A percentile compares a stretch with the other conserved stretches of the same genome.
phyloP scores from a whole-genome alignment of 208 protist genomes.

The Crithidia thermophila region DNA sequence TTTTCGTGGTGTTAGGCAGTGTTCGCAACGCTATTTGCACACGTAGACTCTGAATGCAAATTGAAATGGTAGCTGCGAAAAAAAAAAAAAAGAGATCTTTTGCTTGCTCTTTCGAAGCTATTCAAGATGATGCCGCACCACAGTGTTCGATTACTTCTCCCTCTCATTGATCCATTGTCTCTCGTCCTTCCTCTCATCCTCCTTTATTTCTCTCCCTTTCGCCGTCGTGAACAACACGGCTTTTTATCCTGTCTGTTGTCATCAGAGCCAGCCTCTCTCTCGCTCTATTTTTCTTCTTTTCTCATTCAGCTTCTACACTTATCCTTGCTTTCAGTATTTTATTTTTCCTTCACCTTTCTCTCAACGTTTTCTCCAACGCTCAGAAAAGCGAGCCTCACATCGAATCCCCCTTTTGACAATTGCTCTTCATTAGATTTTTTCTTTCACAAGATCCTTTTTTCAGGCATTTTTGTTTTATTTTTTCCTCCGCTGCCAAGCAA shows the following conservation, averaged over 20 bases:
- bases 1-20: no score
- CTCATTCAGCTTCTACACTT: no score
- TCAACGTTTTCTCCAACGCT: neutral
- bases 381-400: no score
- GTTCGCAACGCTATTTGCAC: neutral
- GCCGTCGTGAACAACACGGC: no score
- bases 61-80: neutral
- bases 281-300: no score
- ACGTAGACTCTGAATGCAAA: neutral
- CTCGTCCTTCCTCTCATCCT: neutral
- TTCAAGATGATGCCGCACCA: neutral
- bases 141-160: slow-evolving; percentile 5
- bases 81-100: slow-evolving; percentile 8
- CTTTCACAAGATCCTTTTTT: slow-evolving; percentile 17
- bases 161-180: slow-evolving; percentile 4
- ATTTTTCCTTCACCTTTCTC: slow-evolving; percentile 5
- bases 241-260: no score
- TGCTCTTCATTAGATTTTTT: slow-evolving; percentile 10
- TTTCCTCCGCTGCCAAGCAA: no score
- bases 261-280: no score
- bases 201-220: slow-evolving; percentile 15
- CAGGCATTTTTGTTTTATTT: neutral
- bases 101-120: slow-evolving; percentile 19
- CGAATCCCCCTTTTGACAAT: slow-evolving; percentile 9
- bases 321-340: no score